Evolutionary conservation across 2,329 filamentous ascomycete species (phyloP), one percentile per base, ranked within the genome.

Genomic region (Sodiomyces alkalinus): DNA sequence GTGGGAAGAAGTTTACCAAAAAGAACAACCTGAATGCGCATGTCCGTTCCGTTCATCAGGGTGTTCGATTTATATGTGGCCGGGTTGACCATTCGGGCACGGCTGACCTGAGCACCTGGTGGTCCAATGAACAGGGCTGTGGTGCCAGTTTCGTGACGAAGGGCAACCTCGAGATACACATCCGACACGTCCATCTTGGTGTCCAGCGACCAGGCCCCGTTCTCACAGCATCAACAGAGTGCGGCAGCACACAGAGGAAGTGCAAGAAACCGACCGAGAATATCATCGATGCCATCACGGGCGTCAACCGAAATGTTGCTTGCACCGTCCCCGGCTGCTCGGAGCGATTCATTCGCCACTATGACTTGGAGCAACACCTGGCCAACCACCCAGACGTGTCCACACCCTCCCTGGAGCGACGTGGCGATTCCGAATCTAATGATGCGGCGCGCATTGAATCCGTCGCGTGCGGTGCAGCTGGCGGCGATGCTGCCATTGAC

Each of bases 1-100:
- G 86, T 49, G 61, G 57, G 31, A 81, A 80, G 44, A 70, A 62
- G 30, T 94, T 94, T 51, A 86, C 81, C 12, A 80, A 79, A 45
- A 73, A 69, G 35, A 77, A 78, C n/a, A 94, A 93, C 42, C 62
- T 92, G 28, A 80, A 76, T 11, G 70, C 75, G 1, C 87, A 96
- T 46, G 61, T 87, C 30, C 74, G 77, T 32, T 75, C 70, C 8
- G 74, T 77, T 0, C 87, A 94, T 46, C 67, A 83, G 39, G 77
- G 81, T 12, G 58, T 74, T 39, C 73, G 74, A 7, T 94, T 81
- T 44, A 60, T 81, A n/a, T 94, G 87, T 44, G 81, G 81, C 11
- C 55, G 74, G 26, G 66, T 73, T 8, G 70, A 78, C 39, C 55
- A 85, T 2, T 58, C 55, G 7, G 48, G 54, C 5, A 63, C 58